Evolutionary conservation across 495 filamentous ascomycete genomes (phyloP).

Genomic region (Talaromyces adpressus): DNA sequence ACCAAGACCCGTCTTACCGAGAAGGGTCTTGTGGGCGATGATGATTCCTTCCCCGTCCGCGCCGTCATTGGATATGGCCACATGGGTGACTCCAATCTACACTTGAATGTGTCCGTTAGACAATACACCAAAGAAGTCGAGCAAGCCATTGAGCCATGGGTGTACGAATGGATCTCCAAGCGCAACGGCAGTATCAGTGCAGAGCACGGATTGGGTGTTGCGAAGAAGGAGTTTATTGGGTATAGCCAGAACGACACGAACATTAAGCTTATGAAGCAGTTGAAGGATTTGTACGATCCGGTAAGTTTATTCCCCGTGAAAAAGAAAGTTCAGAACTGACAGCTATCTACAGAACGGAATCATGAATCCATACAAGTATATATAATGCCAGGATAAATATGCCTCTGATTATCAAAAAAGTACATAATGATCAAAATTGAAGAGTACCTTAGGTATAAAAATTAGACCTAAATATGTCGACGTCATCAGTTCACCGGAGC

Average conservation of each 20-base stretch:
- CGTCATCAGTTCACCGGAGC: background rate
- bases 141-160: constrained; percentile 83
- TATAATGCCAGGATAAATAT: constrained; percentile 26
- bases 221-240: constrained; percentile 89
- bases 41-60: constrained; percentile 71
- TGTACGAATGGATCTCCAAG: constrained; percentile 92
- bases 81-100: constrained; percentile 94
- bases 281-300: constrained; percentile 88
- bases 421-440: background rate
- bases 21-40: constrained; percentile 70
- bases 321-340: constrained; percentile 15
- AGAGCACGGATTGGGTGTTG: constrained; percentile 88
- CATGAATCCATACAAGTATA: constrained; percentile 92
- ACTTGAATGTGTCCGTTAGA: constrained; percentile 79
- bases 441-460: too few species aligned
- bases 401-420: background rate
- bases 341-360: constrained; percentile 64
- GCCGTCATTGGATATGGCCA: constrained; percentile 94
- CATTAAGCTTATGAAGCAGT: constrained; percentile 83
- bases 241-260: constrained; percentile 86
- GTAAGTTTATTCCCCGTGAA: constrained; percentile 43
- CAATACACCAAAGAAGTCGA: constrained; percentile 85
- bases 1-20: constrained; percentile 60
- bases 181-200: constrained; percentile 88
- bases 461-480: background rate